A percentile compares a stretch with the other conserved stretches of the same genome.
These are phyloP conservation scores for Endotrypanum monterogeii DNA, from an alignment of 208 protist genomes.

Conservation along the genomic window DNA sequence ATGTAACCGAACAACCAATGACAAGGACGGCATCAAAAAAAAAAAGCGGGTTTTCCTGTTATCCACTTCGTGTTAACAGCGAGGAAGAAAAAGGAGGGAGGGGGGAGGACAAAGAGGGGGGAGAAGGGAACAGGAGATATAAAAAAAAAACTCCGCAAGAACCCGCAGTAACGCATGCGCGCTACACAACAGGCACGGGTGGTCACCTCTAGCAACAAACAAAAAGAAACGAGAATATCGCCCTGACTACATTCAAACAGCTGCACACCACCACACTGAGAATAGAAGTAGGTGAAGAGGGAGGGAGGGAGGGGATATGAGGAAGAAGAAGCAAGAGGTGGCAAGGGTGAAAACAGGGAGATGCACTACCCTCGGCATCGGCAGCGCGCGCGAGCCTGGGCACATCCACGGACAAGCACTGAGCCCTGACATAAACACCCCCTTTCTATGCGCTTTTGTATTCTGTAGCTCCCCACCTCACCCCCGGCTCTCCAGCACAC, in stretches of 20 bases:
- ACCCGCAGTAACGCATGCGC: too few species aligned
- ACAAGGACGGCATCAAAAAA: neutral
- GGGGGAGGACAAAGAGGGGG: too few species aligned
- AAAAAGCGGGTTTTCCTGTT: neutral
- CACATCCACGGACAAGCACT: neutral
- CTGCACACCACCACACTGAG: neutral
- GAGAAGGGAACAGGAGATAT: too few species aligned
- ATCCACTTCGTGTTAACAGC: neutral
- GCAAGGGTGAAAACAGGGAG: neutral
- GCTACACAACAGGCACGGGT: too few species aligned
- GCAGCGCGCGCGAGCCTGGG: neutral
- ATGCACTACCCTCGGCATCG: neutral
- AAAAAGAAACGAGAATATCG: too few species aligned
- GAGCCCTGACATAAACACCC: neutral
- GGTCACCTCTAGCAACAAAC: neutral
- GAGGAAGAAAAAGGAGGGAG: neutral
- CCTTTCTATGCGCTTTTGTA: neutral
- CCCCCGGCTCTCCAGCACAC: too few species aligned
- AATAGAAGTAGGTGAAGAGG: neutral
- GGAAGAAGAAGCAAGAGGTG: neutral
- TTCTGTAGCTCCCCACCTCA: neutral
- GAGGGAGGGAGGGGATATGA: neutral
- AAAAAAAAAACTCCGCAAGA: too few species aligned
- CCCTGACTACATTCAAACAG: neutral
- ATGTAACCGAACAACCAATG: too few species aligned